Percentiles rank a stretch among this genome's conserved stretches.
Conservation (phyloP, 768 basidiomycete species). For the Rhizopogon vesiculosus region DNA sequence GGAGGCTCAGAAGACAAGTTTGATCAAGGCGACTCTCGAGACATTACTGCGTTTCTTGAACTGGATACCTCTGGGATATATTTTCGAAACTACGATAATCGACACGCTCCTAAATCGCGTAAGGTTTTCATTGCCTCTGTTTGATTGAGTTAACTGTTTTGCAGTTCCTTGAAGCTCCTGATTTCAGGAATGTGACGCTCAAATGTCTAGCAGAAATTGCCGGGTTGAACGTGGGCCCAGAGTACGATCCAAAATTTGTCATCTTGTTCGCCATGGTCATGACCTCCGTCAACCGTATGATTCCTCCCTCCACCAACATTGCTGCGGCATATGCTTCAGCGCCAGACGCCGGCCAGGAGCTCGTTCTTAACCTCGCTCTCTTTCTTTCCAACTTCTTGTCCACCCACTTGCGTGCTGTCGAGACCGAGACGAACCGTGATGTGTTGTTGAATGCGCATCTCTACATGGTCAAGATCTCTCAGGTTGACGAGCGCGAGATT, state of each 20-base stretch:
- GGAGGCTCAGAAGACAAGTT: slow-evolving; percentile 91
- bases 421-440: slow-evolving; percentile 85
- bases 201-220: slow-evolving; percentile 98
- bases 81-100: slow-evolving; percentile 97
- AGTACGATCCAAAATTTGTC: slow-evolving; percentile 98
- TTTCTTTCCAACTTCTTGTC: slow-evolving; percentile 97
- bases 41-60: slow-evolving; percentile 94
- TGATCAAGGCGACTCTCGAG: slow-evolving; percentile 93
- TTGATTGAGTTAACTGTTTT: slow-evolving; percentile 5
- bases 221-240: slow-evolving; percentile 87
- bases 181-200: slow-evolving; percentile 95
- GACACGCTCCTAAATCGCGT: slow-evolving; percentile 90
- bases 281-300: slow-evolving; percentile 96
- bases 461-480: slow-evolving; percentile 97
- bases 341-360: slow-evolving; percentile 90
- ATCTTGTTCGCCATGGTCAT: slow-evolving; percentile 98
- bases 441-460: slow-evolving; percentile 94
- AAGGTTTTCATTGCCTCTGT: slow-evolving; percentile 29
- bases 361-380: slow-evolving; percentile 94
- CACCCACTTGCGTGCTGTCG: slow-evolving; percentile 89
- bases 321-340: slow-evolving; percentile 87
- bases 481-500: slow-evolving; percentile 97
- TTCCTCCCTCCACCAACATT: slow-evolving; percentile 93
- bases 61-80: slow-evolving; percentile 99
- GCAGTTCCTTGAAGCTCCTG: slow-evolving; percentile 93